A percentile compares a stretch with the other conserved stretches of the same genome.
Conservation (phyloP, 2,329 filamentous ascomycete species). For the Fusarium anthophilum region DNA sequence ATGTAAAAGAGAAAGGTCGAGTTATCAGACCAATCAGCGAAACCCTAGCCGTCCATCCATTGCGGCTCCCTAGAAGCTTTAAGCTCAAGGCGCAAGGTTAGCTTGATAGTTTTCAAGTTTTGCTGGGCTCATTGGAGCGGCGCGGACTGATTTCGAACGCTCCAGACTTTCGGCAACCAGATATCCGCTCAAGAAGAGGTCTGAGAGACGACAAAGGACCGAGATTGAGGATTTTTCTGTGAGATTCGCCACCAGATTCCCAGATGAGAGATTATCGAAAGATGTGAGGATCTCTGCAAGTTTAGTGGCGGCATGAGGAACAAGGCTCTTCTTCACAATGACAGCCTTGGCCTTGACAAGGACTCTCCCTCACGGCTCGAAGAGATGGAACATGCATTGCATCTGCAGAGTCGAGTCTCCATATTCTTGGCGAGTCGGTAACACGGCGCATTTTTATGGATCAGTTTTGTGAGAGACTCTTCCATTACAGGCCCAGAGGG, state of each 20-base stretch:
- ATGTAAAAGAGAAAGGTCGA: constrained; percentile 1
- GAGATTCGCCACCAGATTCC: neutral
- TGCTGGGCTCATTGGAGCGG: constrained; percentile 16
- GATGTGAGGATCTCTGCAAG: constrained; percentile 6
- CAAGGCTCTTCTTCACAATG: neutral
- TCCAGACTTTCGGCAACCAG: constrained; percentile 31
- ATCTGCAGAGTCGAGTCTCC: constrained; percentile 9
- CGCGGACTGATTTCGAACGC: constrained; percentile 29
- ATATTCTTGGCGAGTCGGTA: constrained; percentile 12
- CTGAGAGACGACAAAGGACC: neutral
- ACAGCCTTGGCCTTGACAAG: constrained; percentile 4
- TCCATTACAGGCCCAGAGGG: neutral
- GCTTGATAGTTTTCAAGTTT: constrained; percentile 23
- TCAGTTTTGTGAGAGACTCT: neutral
- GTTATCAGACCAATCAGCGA: constrained; percentile 18
- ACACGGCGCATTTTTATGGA: constrained; percentile 1
- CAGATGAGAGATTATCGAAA: neutral
- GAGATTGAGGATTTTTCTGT: constrained; percentile 13
- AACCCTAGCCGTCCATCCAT: constrained; percentile 10
- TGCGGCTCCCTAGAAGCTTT: neutral
- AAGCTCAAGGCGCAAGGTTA: constrained; percentile 18
- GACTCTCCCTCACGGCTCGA: neutral
- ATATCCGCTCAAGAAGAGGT: constrained; percentile 7
- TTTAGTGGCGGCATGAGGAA: constrained; percentile 13
- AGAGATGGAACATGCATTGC: constrained; percentile 22